Evolutionary conservation across 2,329 filamentous ascomycete genomes (phyloP), one percentile per base, ranked within the genome.

Genomic region (Ascochyta pisi): DNA sequence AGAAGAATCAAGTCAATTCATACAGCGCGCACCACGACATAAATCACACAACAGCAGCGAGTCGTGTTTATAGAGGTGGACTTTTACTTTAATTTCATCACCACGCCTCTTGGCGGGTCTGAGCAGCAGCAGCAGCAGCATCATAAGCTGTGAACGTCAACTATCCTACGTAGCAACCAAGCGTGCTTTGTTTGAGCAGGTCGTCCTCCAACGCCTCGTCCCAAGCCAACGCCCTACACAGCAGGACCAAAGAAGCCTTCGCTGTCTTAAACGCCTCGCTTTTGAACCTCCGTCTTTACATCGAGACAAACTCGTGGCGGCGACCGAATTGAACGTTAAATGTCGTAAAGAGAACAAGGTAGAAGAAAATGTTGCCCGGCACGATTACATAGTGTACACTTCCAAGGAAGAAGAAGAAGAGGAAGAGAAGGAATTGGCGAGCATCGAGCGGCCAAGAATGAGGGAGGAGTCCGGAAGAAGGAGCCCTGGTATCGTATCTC

Each of bases 371-470:
- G 33, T 46, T 51, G 55, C 44, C 31, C 40, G 16, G 51, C 55
- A 50, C 33, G 54, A 73, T 73, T 73, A 74, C 65, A 74, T 74
- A 67, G 64, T 72, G 64, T 72, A 73, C 71, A 70, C 57, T 64
- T 62, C 60, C 57, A 43, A 43, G 22, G 37, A 42, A 46, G 50
- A 63, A 51, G 33, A 41, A 48, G 51, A 42, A 27, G 48, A 50
- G 56, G 56, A 63, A 65, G 44, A 29, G 37, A 56, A 62, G 63
- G 33, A 56, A 62, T 63, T 65, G 63, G 65, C 63, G 22, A 27
- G 50, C 44, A 54, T 54, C 51, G 47, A 53, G 52, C 60, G 50
- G 56, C 52, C 60, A 64, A 60, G 52, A 58, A 54, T 40, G 46
- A 60, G 53, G 15, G 42, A 24, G 35, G 51, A 60, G 50, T 49